These are phyloP conservation scores for Coffea canephora DNA, from an alignment of 257 asterid species.

Conservation along the genomic window DNA sequence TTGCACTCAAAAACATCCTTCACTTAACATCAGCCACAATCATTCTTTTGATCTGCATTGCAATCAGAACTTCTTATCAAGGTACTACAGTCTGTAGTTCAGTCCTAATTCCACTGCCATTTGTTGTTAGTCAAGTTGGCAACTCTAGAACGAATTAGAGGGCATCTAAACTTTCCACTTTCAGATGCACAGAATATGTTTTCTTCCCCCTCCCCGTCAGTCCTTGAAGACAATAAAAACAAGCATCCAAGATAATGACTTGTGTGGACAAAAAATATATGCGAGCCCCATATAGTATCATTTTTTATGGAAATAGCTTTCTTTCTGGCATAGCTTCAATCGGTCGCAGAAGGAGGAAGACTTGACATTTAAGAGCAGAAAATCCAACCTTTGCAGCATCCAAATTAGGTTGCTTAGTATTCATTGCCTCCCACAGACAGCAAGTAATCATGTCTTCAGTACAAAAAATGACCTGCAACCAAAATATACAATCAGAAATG, in stretches of 20 bases:
- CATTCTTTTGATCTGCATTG: neutral
- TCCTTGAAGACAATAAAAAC: neutral
- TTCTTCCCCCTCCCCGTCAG: neutral
- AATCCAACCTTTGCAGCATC: constrained; percentile 58
- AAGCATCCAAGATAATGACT: neutral
- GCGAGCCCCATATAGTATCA: neutral
- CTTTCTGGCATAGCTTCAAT: neutral
- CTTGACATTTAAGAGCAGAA: neutral
- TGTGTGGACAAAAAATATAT: neutral
- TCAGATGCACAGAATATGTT: neutral
- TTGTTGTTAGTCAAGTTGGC: neutral
- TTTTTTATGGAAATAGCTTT: neutral
- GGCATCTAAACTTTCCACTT: neutral
- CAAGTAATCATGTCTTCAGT: constrained; percentile 77
- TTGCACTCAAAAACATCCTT: neutral
- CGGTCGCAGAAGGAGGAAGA: neutral
- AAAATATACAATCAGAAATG: neutral
- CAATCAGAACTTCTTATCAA: neutral
- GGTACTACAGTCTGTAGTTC: neutral
- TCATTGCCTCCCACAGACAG: constrained; percentile 90
- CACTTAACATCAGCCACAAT: neutral
- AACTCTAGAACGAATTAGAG: neutral
- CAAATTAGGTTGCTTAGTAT: constrained; percentile 58
- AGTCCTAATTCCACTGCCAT: neutral
- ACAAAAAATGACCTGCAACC: constrained; percentile 68